Percentiles rank a stretch among this genome's conserved stretches.
Evolutionary conservation across 1,284 basidiomycete genomes (phyloP).

Genomic region (Cerioporus squamosus): DNA sequence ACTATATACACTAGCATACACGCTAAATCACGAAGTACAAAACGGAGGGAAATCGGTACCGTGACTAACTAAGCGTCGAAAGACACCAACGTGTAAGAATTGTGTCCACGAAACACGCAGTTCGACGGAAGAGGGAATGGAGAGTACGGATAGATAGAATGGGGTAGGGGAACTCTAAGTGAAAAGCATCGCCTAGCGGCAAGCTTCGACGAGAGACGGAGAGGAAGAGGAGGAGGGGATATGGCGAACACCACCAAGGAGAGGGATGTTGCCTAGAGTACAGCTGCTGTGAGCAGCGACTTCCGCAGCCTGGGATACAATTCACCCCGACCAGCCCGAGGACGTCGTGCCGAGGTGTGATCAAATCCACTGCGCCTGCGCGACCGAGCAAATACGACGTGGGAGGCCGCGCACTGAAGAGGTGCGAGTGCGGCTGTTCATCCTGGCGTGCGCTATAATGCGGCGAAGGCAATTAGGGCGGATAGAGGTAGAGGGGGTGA

Average conservation of each 20-base stretch:
- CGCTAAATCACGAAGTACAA: neutral
- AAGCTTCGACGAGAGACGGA: neutral
- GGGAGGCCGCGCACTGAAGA: constrained; percentile 1
- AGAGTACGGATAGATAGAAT: neutral
- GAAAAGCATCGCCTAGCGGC: neutral
- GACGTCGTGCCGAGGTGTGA: neutral
- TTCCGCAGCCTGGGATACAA: neutral
- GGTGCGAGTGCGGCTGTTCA: neutral
- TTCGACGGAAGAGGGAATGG: neutral
- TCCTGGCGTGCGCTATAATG: neutral
- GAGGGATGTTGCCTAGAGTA: neutral
- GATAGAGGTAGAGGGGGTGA: neutral
- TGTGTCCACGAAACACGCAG: neutral
- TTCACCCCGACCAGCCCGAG: neutral
- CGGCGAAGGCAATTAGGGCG: constrained; percentile 2
- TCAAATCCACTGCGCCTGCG: neutral
- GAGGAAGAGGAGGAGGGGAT: neutral
- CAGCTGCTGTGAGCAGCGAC: constrained; percentile 2
- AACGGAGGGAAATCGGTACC: neutral
- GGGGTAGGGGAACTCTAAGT: neutral
- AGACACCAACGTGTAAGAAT: neutral
- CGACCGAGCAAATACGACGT: neutral
- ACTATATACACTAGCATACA: constrained; percentile 20
- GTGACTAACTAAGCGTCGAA: neutral
- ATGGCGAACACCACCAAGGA: neutral